These are phyloP conservation scores for Talinum fruticosum DNA, from an alignment of 148 eudicot genomes.

Conservation along the genomic window DNA sequence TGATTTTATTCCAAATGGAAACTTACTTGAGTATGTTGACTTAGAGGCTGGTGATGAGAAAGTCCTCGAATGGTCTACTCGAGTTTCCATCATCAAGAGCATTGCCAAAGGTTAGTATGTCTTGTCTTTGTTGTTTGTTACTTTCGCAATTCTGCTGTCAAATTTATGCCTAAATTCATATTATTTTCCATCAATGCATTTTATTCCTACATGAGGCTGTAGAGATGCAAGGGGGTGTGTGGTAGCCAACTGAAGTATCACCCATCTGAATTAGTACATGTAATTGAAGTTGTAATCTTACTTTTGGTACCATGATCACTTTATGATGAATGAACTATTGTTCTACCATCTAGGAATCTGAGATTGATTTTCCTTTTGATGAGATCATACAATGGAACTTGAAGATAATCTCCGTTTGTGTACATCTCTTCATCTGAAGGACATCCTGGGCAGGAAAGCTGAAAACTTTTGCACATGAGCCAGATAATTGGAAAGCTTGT, in stretches of 20 bases:
- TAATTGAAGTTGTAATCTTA: background rate
- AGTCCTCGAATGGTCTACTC: conserved; percentile 66
- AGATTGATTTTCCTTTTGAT: too few relatives aligned
- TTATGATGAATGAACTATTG: background rate
- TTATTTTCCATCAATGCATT: too few relatives aligned
- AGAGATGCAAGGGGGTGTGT: background rate
- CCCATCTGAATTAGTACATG: background rate
- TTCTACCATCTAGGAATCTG: background rate
- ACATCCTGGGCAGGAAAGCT: background rate
- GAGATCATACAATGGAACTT: too few relatives aligned
- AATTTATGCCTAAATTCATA: background rate
- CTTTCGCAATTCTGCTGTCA: background rate
- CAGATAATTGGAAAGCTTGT: background rate
- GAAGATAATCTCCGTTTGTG: background rate
- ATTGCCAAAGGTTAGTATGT: conserved; percentile 72
- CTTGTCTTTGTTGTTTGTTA: background rate
- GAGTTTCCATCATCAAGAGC: conserved; percentile 75
- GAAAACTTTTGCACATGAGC: background rate
- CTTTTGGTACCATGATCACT: background rate
- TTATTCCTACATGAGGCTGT: too few relatives aligned
- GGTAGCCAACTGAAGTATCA: background rate
- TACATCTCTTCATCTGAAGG: background rate
- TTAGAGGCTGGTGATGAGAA: conserved; percentile 42
- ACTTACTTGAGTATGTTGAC: conserved; percentile 67
- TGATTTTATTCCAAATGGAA: conserved; percentile 75